Conservation (phyloP, 2,329 filamentous ascomycete species). For the Clarireedia monteithiana region DNA sequence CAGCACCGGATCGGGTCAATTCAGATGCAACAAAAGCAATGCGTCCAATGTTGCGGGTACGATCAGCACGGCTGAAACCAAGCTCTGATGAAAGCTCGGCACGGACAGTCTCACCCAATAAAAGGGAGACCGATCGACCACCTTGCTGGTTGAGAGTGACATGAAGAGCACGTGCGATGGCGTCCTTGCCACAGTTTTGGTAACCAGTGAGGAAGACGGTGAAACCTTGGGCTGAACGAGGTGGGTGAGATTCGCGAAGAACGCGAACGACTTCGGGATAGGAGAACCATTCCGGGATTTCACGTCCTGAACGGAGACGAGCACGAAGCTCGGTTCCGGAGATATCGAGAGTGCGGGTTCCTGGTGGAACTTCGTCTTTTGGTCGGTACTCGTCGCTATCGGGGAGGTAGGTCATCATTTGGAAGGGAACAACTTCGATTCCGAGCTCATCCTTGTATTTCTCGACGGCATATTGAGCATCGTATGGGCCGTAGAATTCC, state of each 20-base stretch:
- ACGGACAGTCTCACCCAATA: slow-evolving; percentile 93
- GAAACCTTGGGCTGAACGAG: slow-evolving; percentile 88
- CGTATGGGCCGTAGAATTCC: slow-evolving; percentile 97
- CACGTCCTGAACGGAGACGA: slow-evolving; percentile 81
- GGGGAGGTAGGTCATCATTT: slow-evolving; percentile 98
- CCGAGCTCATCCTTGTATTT: slow-evolving; percentile 95
- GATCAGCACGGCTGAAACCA: slow-evolving; percentile 88
- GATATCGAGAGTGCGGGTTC: slow-evolving; percentile 80
- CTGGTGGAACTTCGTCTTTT: slow-evolving; percentile 78
- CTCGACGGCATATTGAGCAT: slow-evolving; percentile 92
- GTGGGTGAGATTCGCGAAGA: slow-evolving; percentile 90
- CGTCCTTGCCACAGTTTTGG: slow-evolving; percentile 94
- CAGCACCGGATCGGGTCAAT: slow-evolving; percentile 84
- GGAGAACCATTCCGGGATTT: slow-evolving; percentile 99
- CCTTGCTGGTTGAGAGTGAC: slow-evolving; percentile 98
- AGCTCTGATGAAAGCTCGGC: slow-evolving; percentile 89
- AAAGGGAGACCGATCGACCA: slow-evolving; percentile 85
- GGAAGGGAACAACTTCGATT: slow-evolving; percentile 98
- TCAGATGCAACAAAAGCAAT: slow-evolving; percentile 96
- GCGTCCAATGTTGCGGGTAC: slow-evolving; percentile 88
- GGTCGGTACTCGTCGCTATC: slow-evolving; percentile 96
- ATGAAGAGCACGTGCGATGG: slow-evolving; percentile 89
- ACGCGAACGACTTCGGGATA: slow-evolving; percentile 98
- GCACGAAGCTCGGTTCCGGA: slow-evolving; percentile 85
- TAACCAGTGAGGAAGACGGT: slow-evolving; percentile 97